Base-by-base conservation (phyloP, 129 eudicot genomes). In the Tagetes erecta region DNA sequence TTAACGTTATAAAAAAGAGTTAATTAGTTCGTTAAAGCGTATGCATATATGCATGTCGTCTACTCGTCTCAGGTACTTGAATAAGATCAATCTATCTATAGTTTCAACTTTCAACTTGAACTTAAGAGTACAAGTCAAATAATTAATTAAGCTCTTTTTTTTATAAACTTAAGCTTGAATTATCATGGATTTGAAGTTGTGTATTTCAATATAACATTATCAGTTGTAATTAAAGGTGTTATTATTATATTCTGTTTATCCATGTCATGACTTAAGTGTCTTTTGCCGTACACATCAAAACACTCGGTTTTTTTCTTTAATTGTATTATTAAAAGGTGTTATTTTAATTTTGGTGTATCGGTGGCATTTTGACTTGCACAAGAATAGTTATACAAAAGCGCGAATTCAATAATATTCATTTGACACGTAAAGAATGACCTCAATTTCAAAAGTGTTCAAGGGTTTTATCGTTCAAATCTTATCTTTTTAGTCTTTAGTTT, bases 331-430 rank as follows among this genome's bases (percentile, higher is more conserved):
- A 49, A 2, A 27, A 58, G 47, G 27, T 2, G 1, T 37, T 33
- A 13, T 10, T 36, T 45, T 69, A 76, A 56, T 37, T 38, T 27
- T 12, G 71, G 41, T 3, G 60, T 44, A 42, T 20, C 58, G 36
- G 74, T 68, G 68, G 75, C 76, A 58, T 77, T 77, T 77, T 77
- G 81, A 77, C 81, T 77, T 70, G 7, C 35, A 74, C 76, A 45
- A 20, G 51, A 58, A 67, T 75, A 37, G 44, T 41, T 65, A 47
- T 56, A 68, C 68, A 40, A 57, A 76, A 57, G 76, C 50, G 46
- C 13, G 63, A 77, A 68, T 77, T 77, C 52, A 58, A 58, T 77
- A 58, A 58, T 77, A 76, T 76, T 77, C 81, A 59, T 57, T 68
- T 77, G 68, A 76, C 80, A 76, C 62, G 68, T 76, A 76, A 76